A percentile compares a stretch with the other conserved stretches of the same genome.
phyloP scores from a whole-genome alignment of 2,329 filamentous ascomycete genomes.

The Aspergillus latus region DNA sequence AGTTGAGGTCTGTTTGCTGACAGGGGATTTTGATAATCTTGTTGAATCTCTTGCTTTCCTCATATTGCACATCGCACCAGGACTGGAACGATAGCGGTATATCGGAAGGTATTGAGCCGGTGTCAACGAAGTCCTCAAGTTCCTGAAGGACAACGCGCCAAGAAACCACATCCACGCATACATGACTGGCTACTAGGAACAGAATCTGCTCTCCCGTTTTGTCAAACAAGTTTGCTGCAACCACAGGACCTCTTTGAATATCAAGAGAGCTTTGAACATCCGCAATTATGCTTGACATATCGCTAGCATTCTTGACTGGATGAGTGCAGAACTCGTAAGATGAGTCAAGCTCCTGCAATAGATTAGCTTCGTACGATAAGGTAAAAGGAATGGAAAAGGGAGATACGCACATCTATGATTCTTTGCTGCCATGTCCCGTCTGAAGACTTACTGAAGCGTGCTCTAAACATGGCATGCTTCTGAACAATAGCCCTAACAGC shows the following conservation, averaged over 20 bases:
- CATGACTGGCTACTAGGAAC: conserved; percentile 22
- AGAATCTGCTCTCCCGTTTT: conserved; percentile 15
- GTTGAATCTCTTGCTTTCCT: conserved; percentile 26
- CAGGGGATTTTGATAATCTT: conserved; percentile 25
- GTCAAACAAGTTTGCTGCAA: conserved; percentile 24
- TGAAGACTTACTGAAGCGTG: conserved; percentile 26
- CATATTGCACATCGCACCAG: conserved; percentile 38
- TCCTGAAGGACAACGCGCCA: conserved; percentile 39
- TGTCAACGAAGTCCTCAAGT: conserved; percentile 36
- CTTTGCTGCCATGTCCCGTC: conserved; percentile 31
- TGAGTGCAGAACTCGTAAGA: conserved; percentile 36
- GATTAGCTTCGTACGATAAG: conserved; percentile 14
- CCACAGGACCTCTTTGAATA: conserved; percentile 30
- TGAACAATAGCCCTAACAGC: conserved; percentile 31
- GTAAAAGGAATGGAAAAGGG: not conserved
- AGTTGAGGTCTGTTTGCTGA: conserved; percentile 33
- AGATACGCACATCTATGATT: conserved; percentile 25
- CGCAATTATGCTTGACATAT: conserved; percentile 29
- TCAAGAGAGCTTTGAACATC: conserved; percentile 35
- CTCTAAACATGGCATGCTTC: conserved; percentile 39
- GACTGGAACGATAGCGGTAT: conserved; percentile 41
- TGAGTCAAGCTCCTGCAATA: conserved; percentile 28
- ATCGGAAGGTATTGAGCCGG: conserved; percentile 32
- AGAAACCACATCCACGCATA: conserved; percentile 27
- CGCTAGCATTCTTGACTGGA: conserved; percentile 22